Evolutionary conservation across 2,329 filamentous ascomycete species (phyloP).

Genomic region (Ilyonectria robusta): DNA sequence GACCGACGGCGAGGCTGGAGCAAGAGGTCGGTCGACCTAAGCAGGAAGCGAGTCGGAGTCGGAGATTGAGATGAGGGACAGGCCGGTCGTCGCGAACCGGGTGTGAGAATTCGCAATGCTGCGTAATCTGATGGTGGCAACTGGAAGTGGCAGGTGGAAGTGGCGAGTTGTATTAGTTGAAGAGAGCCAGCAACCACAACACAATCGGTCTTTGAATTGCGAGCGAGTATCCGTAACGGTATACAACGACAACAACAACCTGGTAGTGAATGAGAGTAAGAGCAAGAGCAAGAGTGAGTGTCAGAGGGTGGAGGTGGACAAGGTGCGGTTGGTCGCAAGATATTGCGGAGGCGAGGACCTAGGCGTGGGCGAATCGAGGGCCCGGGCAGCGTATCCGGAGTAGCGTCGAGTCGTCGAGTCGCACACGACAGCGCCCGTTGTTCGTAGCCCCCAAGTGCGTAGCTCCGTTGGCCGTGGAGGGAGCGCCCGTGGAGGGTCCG

Average conservation of each 20-base stretch:
- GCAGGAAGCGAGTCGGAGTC: conserved; percentile 5
- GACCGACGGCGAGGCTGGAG: conserved; percentile 15
- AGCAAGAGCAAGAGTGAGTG: conserved; percentile 34
- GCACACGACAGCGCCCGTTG: conserved; percentile 37
- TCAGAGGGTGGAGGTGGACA: conserved; percentile 42
- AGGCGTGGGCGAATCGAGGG: conserved; percentile 45
- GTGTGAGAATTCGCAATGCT: conserved; percentile 8
- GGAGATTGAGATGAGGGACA: conserved; percentile 8
- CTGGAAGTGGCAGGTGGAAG: not conserved
- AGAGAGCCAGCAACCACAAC: not conserved
- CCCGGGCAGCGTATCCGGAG: conserved; percentile 39
- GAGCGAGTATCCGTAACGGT: conserved; percentile 6
- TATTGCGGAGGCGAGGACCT: conserved; percentile 48
- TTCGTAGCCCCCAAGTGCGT: conserved; percentile 38
- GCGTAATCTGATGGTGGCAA: conserved; percentile 11
- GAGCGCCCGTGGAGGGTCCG: conserved; percentile 29
- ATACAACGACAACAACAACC: not conserved
- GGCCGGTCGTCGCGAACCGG: conserved; percentile 12
- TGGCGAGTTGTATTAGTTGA: not conserved
- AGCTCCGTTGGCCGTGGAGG: conserved; percentile 37
- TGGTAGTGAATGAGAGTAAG: conserved; percentile 31
- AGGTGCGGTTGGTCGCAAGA: conserved; percentile 49
- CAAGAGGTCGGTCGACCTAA: not conserved
- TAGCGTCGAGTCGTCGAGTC: conserved; percentile 41
- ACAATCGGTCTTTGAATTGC: not conserved